A percentile compares a stretch with the other conserved stretches of the same genome.
Conservation (phyloP, 108 stramenopile genomes). For the Skeletonema grethae region DNA sequence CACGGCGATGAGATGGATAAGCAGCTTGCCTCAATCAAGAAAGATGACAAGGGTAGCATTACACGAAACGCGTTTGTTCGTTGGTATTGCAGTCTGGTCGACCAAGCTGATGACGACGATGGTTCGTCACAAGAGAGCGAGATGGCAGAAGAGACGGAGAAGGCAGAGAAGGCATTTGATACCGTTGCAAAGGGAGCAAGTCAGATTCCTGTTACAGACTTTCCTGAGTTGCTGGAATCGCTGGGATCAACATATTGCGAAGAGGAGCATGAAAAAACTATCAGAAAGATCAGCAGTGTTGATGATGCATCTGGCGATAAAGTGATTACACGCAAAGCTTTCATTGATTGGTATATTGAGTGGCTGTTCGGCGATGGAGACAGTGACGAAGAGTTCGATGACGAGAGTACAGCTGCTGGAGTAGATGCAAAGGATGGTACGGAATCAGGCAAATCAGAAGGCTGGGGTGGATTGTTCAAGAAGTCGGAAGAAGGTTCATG, state of each 20-base stretch:
- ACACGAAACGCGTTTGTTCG: slow-evolving; percentile 54
- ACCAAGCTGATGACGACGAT: slow-evolving; percentile 40
- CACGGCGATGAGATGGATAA: slow-evolving; percentile 79
- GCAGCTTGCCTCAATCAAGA: slow-evolving; percentile 66
- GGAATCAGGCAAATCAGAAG: slow-evolving; percentile 25
- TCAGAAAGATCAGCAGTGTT: slow-evolving; percentile 54
- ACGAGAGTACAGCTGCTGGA: slow-evolving; percentile 4
- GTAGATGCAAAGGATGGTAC: slow-evolving; percentile 12
- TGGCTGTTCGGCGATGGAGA: slow-evolving; percentile 89
- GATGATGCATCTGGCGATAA: slow-evolving; percentile 21
- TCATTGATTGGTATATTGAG: slow-evolving; percentile 83
- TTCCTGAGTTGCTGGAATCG: slow-evolving; percentile 72
- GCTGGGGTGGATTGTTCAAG: slow-evolving; percentile 58
- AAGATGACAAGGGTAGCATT: slow-evolving; percentile 49
- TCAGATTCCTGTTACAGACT: slow-evolving; percentile 51
- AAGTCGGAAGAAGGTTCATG: slow-evolving; percentile 67
- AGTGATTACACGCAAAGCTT: slow-evolving; percentile 54
- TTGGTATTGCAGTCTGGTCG: slow-evolving; percentile 70
- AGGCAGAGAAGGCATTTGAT: slow-evolving; percentile 56
- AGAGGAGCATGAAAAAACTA: slow-evolving; percentile 74
- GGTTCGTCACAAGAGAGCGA: slow-evolving; percentile 56
- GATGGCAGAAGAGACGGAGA: slow-evolving; percentile 68
- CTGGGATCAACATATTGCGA: slow-evolving; percentile 89
- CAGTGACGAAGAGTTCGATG: slow-evolving; percentile 49
- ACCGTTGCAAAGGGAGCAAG: slow-evolving; percentile 22